A percentile compares a stretch with the other conserved stretches of the same genome.
phyloP scores from a whole-genome alignment of 1,284 basidiomycete species.

The Microstroma glucosiphilum region DNA sequence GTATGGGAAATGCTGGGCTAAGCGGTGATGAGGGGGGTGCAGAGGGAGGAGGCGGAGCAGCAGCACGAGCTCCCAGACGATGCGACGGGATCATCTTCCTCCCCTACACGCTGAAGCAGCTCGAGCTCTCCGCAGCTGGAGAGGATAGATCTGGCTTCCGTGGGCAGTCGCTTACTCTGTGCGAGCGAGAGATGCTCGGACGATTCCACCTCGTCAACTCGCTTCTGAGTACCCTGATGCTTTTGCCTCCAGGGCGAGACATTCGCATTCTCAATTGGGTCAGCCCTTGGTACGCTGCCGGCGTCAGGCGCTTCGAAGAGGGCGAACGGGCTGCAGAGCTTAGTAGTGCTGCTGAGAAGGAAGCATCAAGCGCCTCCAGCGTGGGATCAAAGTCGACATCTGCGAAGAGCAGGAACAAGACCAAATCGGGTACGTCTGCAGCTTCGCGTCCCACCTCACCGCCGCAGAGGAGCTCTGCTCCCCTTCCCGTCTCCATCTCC shows the following conservation, averaged over 20 bases:
- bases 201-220: constrained; percentile 41
- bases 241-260: constrained; percentile 34
- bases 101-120: constrained; percentile 9
- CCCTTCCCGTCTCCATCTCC: constrained; percentile 14
- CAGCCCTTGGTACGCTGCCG: constrained; percentile 42
- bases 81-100: constrained; percentile 21
- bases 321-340: background rate
- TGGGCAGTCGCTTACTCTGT: constrained; percentile 1
- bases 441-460: background rate
- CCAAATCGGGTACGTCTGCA: background rate
- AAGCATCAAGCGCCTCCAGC: background rate
- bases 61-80: constrained; percentile 3
- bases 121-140: background rate
- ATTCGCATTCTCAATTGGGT: constrained; percentile 35
- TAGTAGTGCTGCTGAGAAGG: background rate
- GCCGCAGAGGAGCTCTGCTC: background rate
- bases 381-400: background rate
- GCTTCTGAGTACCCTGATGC: constrained; percentile 31
- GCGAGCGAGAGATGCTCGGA: constrained; percentile 24
- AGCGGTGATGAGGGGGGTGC: background rate
- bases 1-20: background rate
- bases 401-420: background rate
- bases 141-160: background rate
- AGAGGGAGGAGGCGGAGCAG: background rate
- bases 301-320: constrained; percentile 24